phyloP scores from a whole-genome alignment of 192 early-diverging fungal genomes.

The Pilaira anomala region DNA sequence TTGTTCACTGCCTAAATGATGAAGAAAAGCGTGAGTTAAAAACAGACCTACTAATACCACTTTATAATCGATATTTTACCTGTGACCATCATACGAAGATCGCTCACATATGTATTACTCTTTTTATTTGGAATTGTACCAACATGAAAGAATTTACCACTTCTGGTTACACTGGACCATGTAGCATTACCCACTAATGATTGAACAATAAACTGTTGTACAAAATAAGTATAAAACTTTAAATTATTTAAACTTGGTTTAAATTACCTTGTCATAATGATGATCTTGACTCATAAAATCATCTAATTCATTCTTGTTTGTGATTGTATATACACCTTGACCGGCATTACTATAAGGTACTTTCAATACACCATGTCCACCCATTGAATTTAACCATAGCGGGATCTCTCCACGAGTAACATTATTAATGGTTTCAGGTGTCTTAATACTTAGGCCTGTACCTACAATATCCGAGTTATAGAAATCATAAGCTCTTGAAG shows the following conservation, averaged over 20 bases:
- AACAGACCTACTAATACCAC: neutral
- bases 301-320: conserved; percentile 67
- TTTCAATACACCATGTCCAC: conserved; percentile 81
- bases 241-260: too few species aligned
- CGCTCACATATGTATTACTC: conserved; percentile 79
- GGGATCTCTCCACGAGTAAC: conserved; percentile 79
- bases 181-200: conserved; percentile 84
- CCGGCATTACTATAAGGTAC: conserved; percentile 86
- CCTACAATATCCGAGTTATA: conserved; percentile 75
- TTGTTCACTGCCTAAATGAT: conserved; percentile 44
- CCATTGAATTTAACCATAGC: conserved; percentile 79
- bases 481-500: conserved; percentile 82
- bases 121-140: conserved; percentile 91
- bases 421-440: conserved; percentile 86
- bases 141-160: conserved; percentile 85
- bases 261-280: conserved; percentile 70
- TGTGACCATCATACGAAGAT: conserved; percentile 86
- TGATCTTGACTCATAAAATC: conserved; percentile 74
- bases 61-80: conserved; percentile 43
- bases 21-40: too few species aligned
- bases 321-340: conserved; percentile 91
- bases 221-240: neutral
- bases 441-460: conserved; percentile 64
- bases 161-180: conserved; percentile 69
- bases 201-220: conserved; percentile 78